Evolutionary conservation across 2,329 filamentous ascomycete genomes (phyloP).

Genomic region (Cryphonectria parasitica): DNA sequence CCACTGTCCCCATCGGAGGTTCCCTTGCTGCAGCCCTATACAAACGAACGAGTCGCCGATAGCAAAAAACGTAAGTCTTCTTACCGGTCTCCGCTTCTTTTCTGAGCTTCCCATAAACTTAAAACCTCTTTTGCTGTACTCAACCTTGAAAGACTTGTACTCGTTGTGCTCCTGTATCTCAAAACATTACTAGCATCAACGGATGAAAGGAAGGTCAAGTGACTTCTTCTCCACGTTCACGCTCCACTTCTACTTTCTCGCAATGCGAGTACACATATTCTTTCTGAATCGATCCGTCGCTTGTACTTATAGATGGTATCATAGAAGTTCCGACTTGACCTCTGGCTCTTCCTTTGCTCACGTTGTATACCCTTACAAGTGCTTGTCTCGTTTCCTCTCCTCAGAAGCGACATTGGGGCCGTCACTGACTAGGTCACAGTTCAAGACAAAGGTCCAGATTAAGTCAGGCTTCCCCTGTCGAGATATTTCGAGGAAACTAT

Average conservation of each 20-base stretch:
- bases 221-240: not conserved
- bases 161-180: slow-evolving; percentile 15
- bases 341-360: not conserved
- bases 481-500: not conserved
- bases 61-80: not conserved
- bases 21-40: slow-evolving; percentile 16
- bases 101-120: too few relatives aligned
- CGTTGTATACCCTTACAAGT: not conserved
- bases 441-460: not conserved
- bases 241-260: not conserved
- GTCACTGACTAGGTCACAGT: not conserved
- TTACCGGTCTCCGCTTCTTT: not conserved
- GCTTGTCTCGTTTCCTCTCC: not conserved
- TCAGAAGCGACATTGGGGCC: not conserved
- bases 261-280: too few relatives aligned
- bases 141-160: slow-evolving; percentile 7
- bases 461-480: slow-evolving; percentile 25
- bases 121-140: not conserved
- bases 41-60: not conserved
- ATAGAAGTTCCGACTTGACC: not conserved
- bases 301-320: not conserved
- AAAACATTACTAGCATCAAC: not conserved
- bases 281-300: not conserved
- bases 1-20: slow-evolving; percentile 6
- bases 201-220: not conserved